These are phyloP conservation scores for Lichtheimia hyalospora DNA, from an alignment of 371 early-diverging fungal species.

Conservation along the genomic window DNA sequence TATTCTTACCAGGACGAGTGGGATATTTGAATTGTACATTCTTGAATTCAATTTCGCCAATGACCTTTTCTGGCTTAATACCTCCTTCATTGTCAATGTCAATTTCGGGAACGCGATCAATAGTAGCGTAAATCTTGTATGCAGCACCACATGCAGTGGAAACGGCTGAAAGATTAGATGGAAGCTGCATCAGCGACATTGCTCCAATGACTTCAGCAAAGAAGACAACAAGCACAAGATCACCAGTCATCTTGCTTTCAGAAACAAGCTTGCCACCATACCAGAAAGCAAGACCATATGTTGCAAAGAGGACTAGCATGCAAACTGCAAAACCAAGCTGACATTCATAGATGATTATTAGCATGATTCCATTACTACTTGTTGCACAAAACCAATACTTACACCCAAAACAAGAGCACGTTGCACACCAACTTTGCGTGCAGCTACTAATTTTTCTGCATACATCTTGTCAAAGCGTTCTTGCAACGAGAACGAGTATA, in stretches of 20 bases:
- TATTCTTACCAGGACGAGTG: slow-evolving; percentile 64
- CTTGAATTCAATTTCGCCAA: slow-evolving; percentile 71
- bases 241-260: slow-evolving; percentile 41
- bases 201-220: slow-evolving; percentile 62
- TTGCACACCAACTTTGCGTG: slow-evolving; percentile 53
- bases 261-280: slow-evolving; percentile 65
- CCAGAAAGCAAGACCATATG: slow-evolving; percentile 79
- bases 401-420: slow-evolving; percentile 47
- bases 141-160: slow-evolving; percentile 67
- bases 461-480: slow-evolving; percentile 67
- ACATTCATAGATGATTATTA: too few relatives aligned
- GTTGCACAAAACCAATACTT: neutral
- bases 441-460: slow-evolving; percentile 46
- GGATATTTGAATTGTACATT: slow-evolving; percentile 78
- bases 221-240: slow-evolving; percentile 60
- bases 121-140: slow-evolving; percentile 68
- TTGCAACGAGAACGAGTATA: slow-evolving; percentile 83
- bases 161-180: slow-evolving; percentile 62
- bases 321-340: slow-evolving; percentile 55
- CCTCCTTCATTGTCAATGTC: slow-evolving; percentile 60
- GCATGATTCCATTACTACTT: too few relatives aligned
- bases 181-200: slow-evolving; percentile 26
- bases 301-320: slow-evolving; percentile 60
- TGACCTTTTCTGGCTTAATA: slow-evolving; percentile 42
- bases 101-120: slow-evolving; percentile 76